Percentiles rank a stretch among this genome's conserved stretches.
These are phyloP conservation scores for Ceriops tagal DNA, from an alignment of 345 rosid species.

Conservation along the genomic window DNA sequence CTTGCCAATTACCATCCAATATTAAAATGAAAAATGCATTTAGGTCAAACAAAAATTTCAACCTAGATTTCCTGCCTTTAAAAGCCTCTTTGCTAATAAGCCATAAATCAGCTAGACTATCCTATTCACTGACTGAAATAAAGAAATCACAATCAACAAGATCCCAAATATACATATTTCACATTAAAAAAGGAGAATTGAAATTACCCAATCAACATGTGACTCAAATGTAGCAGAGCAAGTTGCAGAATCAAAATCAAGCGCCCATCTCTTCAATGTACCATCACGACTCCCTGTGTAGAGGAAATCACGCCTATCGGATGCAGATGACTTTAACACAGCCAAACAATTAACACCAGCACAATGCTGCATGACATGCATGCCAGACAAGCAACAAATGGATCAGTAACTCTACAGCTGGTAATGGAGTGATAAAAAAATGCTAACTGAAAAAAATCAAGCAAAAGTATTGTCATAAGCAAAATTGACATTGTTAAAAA, in stretches of 20 bases:
- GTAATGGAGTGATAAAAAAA: too few relatives aligned
- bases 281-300: constrained; percentile 99
- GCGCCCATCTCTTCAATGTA: constrained; percentile 87
- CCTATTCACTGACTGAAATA: not conserved
- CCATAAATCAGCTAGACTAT: constrained; percentile 1
- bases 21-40: not conserved
- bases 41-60: not conserved
- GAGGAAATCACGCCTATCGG: constrained; percentile 53
- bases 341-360: constrained; percentile 93
- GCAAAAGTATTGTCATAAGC: too few relatives aligned
- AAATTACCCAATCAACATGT: constrained; percentile 95
- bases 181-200: constrained; percentile 14
- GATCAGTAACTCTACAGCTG: too few relatives aligned
- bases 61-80: not conserved
- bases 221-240: constrained; percentile 98
- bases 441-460: too few relatives aligned
- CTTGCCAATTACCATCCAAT: not conserved
- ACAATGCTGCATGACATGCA: constrained; percentile 72
- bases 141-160: not conserved
- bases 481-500: too few relatives aligned
- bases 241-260: constrained; percentile 60
- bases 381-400: constrained; percentile 19
- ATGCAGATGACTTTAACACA: constrained; percentile 53
- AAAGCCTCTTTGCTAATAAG: not conserved
- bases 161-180: not conserved